Evolutionary conservation across 192 early-diverging fungal genomes (phyloP), one percentile per base, ranked within the genome.

Genomic region (Backusella luteola): DNA sequence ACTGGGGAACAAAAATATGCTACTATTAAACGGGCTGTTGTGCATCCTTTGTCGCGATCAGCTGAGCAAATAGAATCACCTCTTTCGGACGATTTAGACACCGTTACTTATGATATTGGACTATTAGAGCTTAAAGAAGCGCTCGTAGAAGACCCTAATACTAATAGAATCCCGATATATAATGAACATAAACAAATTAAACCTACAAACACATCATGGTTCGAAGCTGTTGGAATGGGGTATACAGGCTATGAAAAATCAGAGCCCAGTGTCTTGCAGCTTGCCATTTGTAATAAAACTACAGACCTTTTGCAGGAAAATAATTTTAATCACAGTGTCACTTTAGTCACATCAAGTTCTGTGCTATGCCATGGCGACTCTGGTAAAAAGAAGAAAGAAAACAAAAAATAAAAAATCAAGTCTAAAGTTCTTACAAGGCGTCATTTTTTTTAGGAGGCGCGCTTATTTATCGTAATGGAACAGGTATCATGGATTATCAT

Each of bases 311-410:
- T 32, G 11, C 39, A 38, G 41, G 34, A 67, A 36, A 21, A 34
- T 34, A 67, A 44, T 46, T 44, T 49, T 23, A 68, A 67, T 26
- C 6, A 67, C 6, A 68, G 34, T 32, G 38, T 75, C 17, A 46
- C 44, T 63, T 15, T 69, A 29, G 29, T 34, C 21, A 46, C 38
- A 2, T 67, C 66, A 42, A 26, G 42, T 34, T 38, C 74, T 15
- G 36, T 39, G 4, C 12, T 75, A 52, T 75, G 74, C 19, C 74
- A 75, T 38, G 74, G 74, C 38, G 74, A 75, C 35, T 75, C 74
- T 6, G 73, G 73, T 74, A 74, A 49, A 71, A 32, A 49, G 15
- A 29, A 71, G 44, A 71, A 14, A 52, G 46, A 49, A 17, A 49
- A 49, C 46, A 49, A 49, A 49, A 7, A 17, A 49, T n/a, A 49